Conservation (phyloP, 2,329 filamentous ascomycete species). For the Cladosporium cucumerinum region DNA sequence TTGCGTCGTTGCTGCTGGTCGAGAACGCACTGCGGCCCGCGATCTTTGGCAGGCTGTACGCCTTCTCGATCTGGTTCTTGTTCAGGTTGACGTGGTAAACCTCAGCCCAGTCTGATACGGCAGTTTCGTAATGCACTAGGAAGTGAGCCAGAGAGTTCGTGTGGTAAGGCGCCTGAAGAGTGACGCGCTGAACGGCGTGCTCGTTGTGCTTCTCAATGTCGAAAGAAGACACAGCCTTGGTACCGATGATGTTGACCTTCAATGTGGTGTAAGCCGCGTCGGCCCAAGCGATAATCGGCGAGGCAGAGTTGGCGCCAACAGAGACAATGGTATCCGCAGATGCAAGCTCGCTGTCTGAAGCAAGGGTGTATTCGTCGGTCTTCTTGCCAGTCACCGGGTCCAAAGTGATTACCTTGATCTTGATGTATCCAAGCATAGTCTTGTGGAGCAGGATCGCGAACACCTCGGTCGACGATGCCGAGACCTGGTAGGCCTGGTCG, state of each 20-base stretch:
- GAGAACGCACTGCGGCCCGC: conserved; percentile 72
- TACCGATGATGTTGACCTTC: conserved; percentile 66
- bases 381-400: conserved; percentile 71
- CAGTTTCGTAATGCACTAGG: conserved; percentile 74
- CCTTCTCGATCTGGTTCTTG: conserved; percentile 66
- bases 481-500: conserved; percentile 72
- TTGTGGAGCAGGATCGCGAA: conserved; percentile 74
- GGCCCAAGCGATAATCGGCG: conserved; percentile 73
- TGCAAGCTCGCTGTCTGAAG: conserved; percentile 70
- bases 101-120: conserved; percentile 71
- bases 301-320: conserved; percentile 71
- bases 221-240: conserved; percentile 44
- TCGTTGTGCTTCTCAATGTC: conserved; percentile 38
- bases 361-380: conserved; percentile 67
- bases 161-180: conserved; percentile 70
- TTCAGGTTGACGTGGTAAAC: conserved; percentile 80
- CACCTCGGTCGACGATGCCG: conserved; percentile 63
- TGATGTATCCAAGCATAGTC: conserved; percentile 64
- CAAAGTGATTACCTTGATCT: conserved; percentile 70
- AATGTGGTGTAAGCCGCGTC: conserved; percentile 61
- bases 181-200: conserved; percentile 49
- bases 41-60: conserved; percentile 73
- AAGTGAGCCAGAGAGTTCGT: conserved; percentile 75
- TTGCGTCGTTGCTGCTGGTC: conserved; percentile 70
- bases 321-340: conserved; percentile 64